A percentile compares a stretch with the other conserved stretches of the same genome.
These are phyloP conservation scores for Postia placenta DNA, from an alignment of 768 basidiomycete species.

Conservation along the genomic window DNA sequence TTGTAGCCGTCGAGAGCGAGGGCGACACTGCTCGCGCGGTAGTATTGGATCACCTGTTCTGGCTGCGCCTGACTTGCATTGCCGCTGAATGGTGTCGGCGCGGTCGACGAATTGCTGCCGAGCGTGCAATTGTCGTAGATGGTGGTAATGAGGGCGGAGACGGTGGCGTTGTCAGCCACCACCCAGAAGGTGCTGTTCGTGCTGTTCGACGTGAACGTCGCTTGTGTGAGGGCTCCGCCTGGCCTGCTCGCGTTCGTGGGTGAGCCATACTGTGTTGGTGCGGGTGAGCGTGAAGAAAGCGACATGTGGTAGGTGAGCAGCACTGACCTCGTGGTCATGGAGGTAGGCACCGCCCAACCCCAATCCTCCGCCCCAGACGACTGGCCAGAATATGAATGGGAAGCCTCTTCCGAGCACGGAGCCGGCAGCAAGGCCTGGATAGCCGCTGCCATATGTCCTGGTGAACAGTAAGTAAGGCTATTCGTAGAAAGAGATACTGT, in stretches of 20 bases:
- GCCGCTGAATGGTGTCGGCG: slow-evolving; percentile 27
- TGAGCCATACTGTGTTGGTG: slow-evolving; percentile 27
- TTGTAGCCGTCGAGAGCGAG: slow-evolving; percentile 65
- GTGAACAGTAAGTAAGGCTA: neutral
- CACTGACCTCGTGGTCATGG: slow-evolving; percentile 35
- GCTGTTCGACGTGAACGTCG: slow-evolving; percentile 23
- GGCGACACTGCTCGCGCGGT: slow-evolving; percentile 58
- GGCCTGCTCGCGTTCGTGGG: slow-evolving; percentile 29
- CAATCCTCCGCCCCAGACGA: slow-evolving; percentile 40
- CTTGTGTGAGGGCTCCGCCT: slow-evolving; percentile 26
- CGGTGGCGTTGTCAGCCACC: slow-evolving; percentile 29
- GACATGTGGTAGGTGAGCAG: neutral
- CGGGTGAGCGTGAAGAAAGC: neutral
- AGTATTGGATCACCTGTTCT: slow-evolving; percentile 43
- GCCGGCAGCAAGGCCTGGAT: slow-evolving; percentile 40
- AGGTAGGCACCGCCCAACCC: slow-evolving; percentile 28
- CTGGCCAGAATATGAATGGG: slow-evolving; percentile 64
- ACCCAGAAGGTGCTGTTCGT: slow-evolving; percentile 27
- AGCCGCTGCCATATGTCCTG: slow-evolving; percentile 59
- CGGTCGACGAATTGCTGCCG: slow-evolving; percentile 19
- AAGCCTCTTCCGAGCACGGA: slow-evolving; percentile 48
- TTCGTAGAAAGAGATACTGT: neutral
- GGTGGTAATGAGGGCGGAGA: slow-evolving; percentile 24
- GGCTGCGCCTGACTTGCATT: slow-evolving; percentile 17
- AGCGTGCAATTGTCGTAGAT: slow-evolving; percentile 26